Percentiles rank a stretch among this genome's conserved stretches.
phyloP scores from a whole-genome alignment of 768 basidiomycete genomes.

The Russula brevipes region DNA sequence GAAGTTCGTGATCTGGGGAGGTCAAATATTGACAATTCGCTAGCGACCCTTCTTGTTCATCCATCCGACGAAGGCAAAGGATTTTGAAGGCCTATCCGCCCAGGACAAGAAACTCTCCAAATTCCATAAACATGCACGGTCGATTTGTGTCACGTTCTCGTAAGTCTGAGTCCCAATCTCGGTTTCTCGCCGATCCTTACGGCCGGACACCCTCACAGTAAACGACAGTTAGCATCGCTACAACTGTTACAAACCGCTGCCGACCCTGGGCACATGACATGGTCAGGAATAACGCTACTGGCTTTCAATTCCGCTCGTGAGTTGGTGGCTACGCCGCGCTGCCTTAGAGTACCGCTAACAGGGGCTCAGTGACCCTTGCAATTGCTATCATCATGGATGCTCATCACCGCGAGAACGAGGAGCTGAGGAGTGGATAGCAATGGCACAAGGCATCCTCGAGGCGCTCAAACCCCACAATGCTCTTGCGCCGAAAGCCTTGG shows the following conservation, averaged over 20 bases:
- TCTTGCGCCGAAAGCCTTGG: slow-evolving; percentile 24
- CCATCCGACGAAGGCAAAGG: slow-evolving; percentile 20
- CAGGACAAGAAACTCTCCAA: slow-evolving; percentile 18
- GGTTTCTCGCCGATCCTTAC: background rate
- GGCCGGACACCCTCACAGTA: slow-evolving; percentile 16
- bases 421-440: slow-evolving; percentile 29
- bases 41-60: slow-evolving; percentile 26
- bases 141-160: slow-evolving; percentile 21
- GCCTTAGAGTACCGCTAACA: background rate
- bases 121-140: slow-evolving; percentile 21
- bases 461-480: slow-evolving; percentile 18
- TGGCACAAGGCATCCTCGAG: slow-evolving; percentile 23
- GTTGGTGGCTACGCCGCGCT: background rate
- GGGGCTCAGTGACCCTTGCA: slow-evolving; percentile 24
- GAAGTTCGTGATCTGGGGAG: background rate
- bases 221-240: slow-evolving; percentile 23
- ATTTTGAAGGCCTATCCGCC: slow-evolving; percentile 6
- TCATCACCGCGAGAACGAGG: slow-evolving; percentile 24
- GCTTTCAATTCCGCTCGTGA: slow-evolving; percentile 25
- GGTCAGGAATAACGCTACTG: slow-evolving; percentile 18
- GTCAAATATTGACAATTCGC: background rate
- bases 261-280: slow-evolving; percentile 10
- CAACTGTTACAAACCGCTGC: slow-evolving; percentile 15
- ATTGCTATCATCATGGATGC: slow-evolving; percentile 29
- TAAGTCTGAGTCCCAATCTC: background rate